Base-by-base conservation (phyloP, 108 stramenopile genomes). In the Epithemia pelagica region DNA sequence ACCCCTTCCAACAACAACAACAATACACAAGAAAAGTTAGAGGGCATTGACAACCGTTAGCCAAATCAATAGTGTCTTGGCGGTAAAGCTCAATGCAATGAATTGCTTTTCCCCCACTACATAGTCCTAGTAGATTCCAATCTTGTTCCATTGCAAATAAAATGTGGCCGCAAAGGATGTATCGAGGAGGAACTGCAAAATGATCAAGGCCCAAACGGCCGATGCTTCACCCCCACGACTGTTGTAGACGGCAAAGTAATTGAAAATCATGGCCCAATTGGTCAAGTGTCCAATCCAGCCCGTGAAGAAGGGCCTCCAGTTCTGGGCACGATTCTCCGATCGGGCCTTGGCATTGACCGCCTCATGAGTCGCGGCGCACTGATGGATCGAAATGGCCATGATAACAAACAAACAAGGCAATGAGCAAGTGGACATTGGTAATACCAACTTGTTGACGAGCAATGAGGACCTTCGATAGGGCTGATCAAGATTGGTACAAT, bases 361-460 rank as follows among this genome's bases (percentile, higher is more conserved):
- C 23, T 58, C 58, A 24, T 58, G 58, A 19, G 52, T n/a, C n/a
- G n/a, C n/a, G n/a, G n/a, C n/a, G n/a, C n/a, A n/a, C n/a, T n/a
- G n/a, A n/a, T n/a, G n/a, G n/a, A n/a, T n/a, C n/a, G n/a, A n/a
- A n/a, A n/a, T n/a, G n/a, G n/a, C n/a, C n/a, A n/a, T n/a, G n/a
- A n/a, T n/a, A n/a, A n/a, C n/a, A n/a, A 0, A 54, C 27, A 33
- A 75, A 75, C 23, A 59, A 57, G 15, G 61, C 8, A 58, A 75
- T 31, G 0, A 68, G 28, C 25, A 69, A 29, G 54, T 75, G 64
- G 1, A 69, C 54, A 65, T 69, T 63, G 15, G 68, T 69, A 29
- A 75, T 52, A 30, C 74, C 74, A 2, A 51, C 58, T 2, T 69
- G 32, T 32, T 68, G 67, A 65, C 62, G 61, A 65, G 69, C 61